Evolutionary conservation across 148 eudicot species (phyloP).

Genomic region (Chenopodium album): DNA sequence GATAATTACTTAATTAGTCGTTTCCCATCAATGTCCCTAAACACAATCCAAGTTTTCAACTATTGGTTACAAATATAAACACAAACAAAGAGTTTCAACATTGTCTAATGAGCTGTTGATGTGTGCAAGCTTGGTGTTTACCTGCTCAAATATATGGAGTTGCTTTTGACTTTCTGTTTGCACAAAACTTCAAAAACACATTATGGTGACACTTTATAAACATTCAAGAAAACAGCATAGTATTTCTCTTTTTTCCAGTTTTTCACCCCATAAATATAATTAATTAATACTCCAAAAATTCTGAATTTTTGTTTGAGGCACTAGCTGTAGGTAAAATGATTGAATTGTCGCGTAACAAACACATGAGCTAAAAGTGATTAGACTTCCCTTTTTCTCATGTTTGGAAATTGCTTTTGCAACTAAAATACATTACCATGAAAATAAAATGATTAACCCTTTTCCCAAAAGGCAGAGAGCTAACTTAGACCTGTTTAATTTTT

Average conservation of each 20-base stretch:
- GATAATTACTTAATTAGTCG: too few species aligned
- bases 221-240: neutral
- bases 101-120: conserved; percentile 1
- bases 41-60: neutral
- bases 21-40: neutral
- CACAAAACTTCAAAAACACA: conserved; percentile 1
- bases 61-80: neutral
- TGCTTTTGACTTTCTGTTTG: conserved; percentile 6
- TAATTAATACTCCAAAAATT: too few species aligned
- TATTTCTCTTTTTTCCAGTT: neutral
- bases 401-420: conserved; percentile 11
- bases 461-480: conserved; percentile 13
- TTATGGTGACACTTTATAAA: neutral
- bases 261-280: too few species aligned
- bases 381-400: conserved; percentile 23
- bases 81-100: neutral
- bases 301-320: neutral
- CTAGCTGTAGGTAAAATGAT: conserved; percentile 7
- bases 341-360: conserved; percentile 24
- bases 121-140: conserved; percentile 1
- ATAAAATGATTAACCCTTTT: conserved; percentile 16
- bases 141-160: neutral
- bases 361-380: conserved; percentile 23
- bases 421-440: conserved; percentile 18
- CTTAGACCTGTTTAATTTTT: neutral